phyloP scores from a whole-genome alignment of 441 rosid species.

The Metrosideros polymorpha region DNA sequence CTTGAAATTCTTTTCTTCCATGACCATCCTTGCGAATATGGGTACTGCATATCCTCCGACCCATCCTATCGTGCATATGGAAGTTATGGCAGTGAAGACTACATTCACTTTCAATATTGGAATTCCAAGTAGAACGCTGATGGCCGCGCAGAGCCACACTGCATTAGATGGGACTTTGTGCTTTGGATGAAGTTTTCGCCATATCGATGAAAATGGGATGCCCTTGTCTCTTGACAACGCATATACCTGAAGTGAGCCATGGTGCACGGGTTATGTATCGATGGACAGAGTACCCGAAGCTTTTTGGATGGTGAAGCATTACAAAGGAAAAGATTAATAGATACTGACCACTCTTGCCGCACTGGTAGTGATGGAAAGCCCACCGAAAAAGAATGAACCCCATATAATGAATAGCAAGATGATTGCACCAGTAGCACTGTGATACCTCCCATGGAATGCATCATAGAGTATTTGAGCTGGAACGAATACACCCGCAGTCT shows the following conservation, averaged over 20 bases:
- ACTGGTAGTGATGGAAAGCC: slow-evolving; percentile 51
- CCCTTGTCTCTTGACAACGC: slow-evolving; percentile 55
- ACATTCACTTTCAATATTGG: slow-evolving; percentile 44
- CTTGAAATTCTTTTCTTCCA: slow-evolving; percentile 40
- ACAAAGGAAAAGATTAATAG: neutral
- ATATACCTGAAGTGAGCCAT: slow-evolving; percentile 23
- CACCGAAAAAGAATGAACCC: slow-evolving; percentile 65
- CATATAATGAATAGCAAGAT: slow-evolving; percentile 43
- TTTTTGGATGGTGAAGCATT: neutral
- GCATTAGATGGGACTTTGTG: slow-evolving; percentile 52
- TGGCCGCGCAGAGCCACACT: slow-evolving; percentile 51
- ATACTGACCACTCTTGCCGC: slow-evolving; percentile 54
- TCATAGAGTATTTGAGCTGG: slow-evolving; percentile 59
- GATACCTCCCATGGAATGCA: slow-evolving; percentile 62
- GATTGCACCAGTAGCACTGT: slow-evolving; percentile 40
- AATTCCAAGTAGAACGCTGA: slow-evolving; percentile 42
- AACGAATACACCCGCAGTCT: slow-evolving; percentile 47
- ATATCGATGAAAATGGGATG: slow-evolving; percentile 38
- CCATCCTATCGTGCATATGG: slow-evolving; percentile 59
- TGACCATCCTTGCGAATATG: slow-evolving; percentile 51
- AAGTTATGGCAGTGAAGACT: slow-evolving; percentile 50
- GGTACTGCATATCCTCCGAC: slow-evolving; percentile 56
- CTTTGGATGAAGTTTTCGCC: slow-evolving; percentile 45
- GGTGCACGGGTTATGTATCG: neutral
- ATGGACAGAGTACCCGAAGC: neutral